Evolutionary conservation across 768 basidiomycete genomes (phyloP).

Genomic region (Cantharellus anzutake): DNA sequence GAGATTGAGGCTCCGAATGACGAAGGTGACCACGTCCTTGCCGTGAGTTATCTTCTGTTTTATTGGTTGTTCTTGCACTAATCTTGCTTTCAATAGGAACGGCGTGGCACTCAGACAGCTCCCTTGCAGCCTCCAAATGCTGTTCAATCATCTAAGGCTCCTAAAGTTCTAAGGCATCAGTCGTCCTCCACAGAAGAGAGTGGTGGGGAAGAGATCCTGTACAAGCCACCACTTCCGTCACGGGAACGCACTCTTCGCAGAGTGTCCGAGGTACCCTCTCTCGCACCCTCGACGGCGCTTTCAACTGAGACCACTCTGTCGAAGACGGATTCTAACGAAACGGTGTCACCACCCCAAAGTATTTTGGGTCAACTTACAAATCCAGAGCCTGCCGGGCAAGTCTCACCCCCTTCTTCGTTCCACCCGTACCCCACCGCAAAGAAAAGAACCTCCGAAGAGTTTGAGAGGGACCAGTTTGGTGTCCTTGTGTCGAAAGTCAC

Average conservation of each 20-base stretch:
- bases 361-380: background rate
- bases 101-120: background rate
- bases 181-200: constrained; percentile 67
- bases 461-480: constrained; percentile 57
- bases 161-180: constrained; percentile 9
- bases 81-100: background rate
- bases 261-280: background rate
- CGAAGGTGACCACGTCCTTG: background rate
- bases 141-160: background rate
- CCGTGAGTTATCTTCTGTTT: background rate
- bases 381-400: constrained; percentile 10
- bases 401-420: constrained; percentile 20
- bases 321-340: background rate
- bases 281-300: background rate
- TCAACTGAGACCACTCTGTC: background rate
- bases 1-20: constrained; percentile 12
- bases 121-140: background rate
- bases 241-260: background rate
- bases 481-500: constrained; percentile 31
- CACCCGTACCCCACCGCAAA: constrained; percentile 25
- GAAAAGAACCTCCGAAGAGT: constrained; percentile 68
- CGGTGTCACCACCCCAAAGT: background rate
- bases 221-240: constrained; percentile 16
- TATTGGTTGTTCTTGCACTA: background rate
- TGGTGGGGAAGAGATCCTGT: constrained; percentile 78